Evolutionary conservation across 108 stramenopile genomes (phyloP), one percentile per base, ranked within the genome.

Genomic region (Fragilaria crotonensis): DNA sequence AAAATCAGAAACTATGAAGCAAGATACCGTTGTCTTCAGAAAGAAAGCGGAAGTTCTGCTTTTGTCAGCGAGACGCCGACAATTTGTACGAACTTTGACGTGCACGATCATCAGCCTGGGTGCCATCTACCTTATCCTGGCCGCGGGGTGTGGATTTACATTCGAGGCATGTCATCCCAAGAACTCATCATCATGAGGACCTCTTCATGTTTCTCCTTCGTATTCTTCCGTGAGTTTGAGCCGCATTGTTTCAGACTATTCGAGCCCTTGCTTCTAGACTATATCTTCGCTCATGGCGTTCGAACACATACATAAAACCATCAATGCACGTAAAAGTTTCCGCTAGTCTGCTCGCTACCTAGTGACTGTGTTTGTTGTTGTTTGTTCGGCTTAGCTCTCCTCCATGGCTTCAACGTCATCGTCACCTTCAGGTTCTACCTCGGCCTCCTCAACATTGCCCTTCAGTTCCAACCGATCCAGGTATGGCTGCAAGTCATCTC

Each of bases 381-480:
- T n/a, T n/a, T n/a, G n/a, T n/a, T n/a, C n/a, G n/a, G 20, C 5
- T 30, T 20, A 21, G 17, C 28, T 14, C 19, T 58, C 60, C 71
- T 66, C 76, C 76, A 69, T 72, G 47, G 61, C n/a, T 41, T 41
- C 36, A 41, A 41, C 71, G 27, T 66, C 73, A 30, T 66, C 76
- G 18, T 70, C 64, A 19, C 66, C 66, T 45, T 66, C 77, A 33
- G 67, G 77, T 19, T 65, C 86, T 33, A 77, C 84, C 7, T 73
- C 77, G 18, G 71, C 73, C 19, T 84, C 80, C 23, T 75, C 81
- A 23, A 77, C 77, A 4, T 77, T 83, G 33, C 78, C 80, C 64
- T 79, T 84, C 29, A 88, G 60, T 68, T 93, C 92, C 71, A 93
- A 66, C 53, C 79, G 59, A 67, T 89, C 92, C 72, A 93, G 69